phyloP scores from a whole-genome alignment of 2,329 filamentous ascomycete species.

The Xylaria sp. region DNA sequence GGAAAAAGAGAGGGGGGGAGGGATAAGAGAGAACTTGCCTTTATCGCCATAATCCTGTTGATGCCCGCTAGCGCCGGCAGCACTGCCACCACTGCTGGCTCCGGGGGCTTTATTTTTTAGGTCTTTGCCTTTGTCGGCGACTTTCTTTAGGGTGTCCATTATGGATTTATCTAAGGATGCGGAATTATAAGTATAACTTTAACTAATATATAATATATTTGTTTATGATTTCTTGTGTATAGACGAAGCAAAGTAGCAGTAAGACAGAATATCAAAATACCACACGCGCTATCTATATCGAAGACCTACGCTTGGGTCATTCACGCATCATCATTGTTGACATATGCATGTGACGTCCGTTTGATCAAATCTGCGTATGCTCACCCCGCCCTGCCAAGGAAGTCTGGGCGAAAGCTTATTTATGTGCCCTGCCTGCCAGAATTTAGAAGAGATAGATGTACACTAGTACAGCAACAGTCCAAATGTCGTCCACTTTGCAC shows the following conservation, averaged over 20 bases:
- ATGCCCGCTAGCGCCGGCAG: constrained; percentile 33
- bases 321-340: neutral
- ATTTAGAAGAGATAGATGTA: neutral
- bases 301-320: no score
- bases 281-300: no score
- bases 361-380: neutral
- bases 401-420: neutral
- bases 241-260: no score
- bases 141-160: constrained; percentile 50
- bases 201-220: no score
- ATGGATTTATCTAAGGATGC: neutral
- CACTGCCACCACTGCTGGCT: constrained; percentile 19
- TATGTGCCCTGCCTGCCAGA: neutral
- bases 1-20: neutral
- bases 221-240: no score
- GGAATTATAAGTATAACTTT: no score
- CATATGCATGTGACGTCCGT: neutral
- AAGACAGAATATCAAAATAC: no score
- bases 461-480: no score
- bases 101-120: constrained; percentile 14
- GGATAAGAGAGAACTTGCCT: constrained; percentile 41
- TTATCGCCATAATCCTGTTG: constrained; percentile 51
- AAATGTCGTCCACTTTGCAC: no score
- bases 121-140: constrained; percentile 37
- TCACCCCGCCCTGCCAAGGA: neutral